Conservation (phyloP, 139 green algal genomes). For the Choricystis sp. region DNA sequence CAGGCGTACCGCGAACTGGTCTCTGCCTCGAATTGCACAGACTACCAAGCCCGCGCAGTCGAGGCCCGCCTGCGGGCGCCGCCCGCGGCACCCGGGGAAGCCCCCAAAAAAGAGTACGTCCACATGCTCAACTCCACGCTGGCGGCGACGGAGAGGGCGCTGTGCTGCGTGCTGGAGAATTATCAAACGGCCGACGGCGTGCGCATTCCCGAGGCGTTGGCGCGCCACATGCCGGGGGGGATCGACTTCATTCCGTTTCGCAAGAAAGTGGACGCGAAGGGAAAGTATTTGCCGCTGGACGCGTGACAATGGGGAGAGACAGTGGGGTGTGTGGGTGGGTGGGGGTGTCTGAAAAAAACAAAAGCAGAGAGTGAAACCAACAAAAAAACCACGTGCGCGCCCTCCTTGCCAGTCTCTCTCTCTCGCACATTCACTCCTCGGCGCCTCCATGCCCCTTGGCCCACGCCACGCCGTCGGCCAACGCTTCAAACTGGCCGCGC, state of each 20-base stretch:
- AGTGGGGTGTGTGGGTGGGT: neutral
- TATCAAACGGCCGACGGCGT: slow-evolving; percentile 77
- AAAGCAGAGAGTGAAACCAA: neutral
- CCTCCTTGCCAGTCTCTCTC: too few relatives aligned
- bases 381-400: neutral
- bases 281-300: slow-evolving; percentile 42
- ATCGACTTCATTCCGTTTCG: slow-evolving; percentile 88
- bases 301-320: neutral
- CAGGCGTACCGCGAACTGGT: slow-evolving; percentile 89
- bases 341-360: neutral
- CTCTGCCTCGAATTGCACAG: slow-evolving; percentile 94
- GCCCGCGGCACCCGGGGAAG: slow-evolving; percentile 35
- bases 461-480: neutral
- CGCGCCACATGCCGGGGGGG: slow-evolving; percentile 73
- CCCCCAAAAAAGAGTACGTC: slow-evolving; percentile 71
- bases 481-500: neutral
- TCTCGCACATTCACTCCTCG: too few relatives aligned
- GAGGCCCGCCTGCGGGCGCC: slow-evolving; percentile 59
- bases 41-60: slow-evolving; percentile 80
- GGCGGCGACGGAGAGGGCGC: slow-evolving; percentile 85
- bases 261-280: slow-evolving; percentile 44
- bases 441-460: too few relatives aligned
- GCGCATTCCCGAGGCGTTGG: slow-evolving; percentile 48
- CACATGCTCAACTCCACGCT: slow-evolving; percentile 98
- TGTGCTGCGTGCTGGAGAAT: slow-evolving; percentile 98